Evolutionary conservation across 768 basidiomycete genomes (phyloP).

Genomic region (Termitomyces sp.): DNA sequence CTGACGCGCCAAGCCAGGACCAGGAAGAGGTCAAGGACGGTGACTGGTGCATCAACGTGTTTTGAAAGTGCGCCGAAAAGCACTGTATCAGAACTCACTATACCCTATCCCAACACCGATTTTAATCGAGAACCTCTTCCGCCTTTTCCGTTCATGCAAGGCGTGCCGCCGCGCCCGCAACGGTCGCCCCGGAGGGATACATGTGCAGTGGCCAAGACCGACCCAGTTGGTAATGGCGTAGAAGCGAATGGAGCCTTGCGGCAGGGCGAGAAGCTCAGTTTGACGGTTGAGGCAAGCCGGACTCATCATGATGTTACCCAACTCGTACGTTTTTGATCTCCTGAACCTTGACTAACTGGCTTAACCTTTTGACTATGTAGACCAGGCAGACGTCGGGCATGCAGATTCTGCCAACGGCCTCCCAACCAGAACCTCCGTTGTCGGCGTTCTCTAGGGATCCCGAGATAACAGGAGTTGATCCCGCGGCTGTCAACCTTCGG

Average conservation of each 20-base stretch:
- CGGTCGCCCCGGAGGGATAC: conserved; percentile 20
- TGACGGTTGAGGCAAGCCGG: conserved; percentile 1
- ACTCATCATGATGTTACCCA: conserved; percentile 20
- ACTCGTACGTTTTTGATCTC: conserved; percentile 26
- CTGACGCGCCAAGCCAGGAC: conserved; percentile 50
- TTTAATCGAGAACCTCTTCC: conserved; percentile 20
- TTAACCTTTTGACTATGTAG: conserved; percentile 9
- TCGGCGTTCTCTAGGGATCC: conserved; percentile 47
- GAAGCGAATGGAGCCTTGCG: neutral
- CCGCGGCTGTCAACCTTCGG: conserved; percentile 33
- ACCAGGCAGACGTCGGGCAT: conserved; percentile 14
- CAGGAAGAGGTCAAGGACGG: conserved; percentile 48
- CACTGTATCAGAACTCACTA: conserved; percentile 22
- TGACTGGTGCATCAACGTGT: conserved; percentile 26
- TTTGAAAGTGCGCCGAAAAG: conserved; percentile 19
- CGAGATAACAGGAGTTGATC: conserved; percentile 28
- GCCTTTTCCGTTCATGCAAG: conserved; percentile 6
- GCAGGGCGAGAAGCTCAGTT: conserved; percentile 3
- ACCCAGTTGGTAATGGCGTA: neutral
- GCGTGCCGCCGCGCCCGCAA: conserved; percentile 19
- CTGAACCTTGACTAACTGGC: neutral
- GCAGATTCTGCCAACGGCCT: conserved; percentile 14
- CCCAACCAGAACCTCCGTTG: conserved; percentile 28
- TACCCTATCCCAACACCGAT: conserved; percentile 24
- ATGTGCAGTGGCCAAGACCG: neutral